These are phyloP conservation scores for Lupinus albus DNA, from an alignment of 306 rosid genomes.

Conservation along the genomic window DNA sequence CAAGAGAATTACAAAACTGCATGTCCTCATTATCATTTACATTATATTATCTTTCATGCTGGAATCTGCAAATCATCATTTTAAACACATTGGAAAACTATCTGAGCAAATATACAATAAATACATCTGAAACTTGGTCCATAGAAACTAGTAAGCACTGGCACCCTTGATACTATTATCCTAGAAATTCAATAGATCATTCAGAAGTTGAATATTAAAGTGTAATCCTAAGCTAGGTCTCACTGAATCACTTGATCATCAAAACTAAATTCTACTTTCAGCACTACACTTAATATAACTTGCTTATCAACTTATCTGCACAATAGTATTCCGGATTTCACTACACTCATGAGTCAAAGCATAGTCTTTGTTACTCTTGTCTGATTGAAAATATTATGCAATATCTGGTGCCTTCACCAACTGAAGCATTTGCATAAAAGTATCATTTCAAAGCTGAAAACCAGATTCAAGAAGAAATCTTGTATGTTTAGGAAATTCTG, in stretches of 20 bases:
- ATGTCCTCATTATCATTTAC: neutral
- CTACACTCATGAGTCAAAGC: neutral
- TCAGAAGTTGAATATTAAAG: slow-evolving; percentile 3
- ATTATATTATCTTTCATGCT: neutral
- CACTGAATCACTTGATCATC: neutral
- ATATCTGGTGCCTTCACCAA: neutral
- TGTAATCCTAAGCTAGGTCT: neutral
- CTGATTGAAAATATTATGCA: neutral
- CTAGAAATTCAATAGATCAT: neutral
- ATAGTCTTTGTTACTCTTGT: too few species aligned
- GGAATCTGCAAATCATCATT: neutral
- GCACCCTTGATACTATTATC: neutral
- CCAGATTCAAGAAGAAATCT: slow-evolving; percentile 11
- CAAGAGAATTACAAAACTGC: neutral
- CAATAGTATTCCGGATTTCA: neutral
- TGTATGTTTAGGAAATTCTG: neutral
- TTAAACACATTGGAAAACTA: neutral
- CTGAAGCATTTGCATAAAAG: neutral
- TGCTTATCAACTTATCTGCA: neutral
- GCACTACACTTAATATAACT: neutral
- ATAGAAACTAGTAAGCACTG: neutral
- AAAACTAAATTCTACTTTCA: slow-evolving; percentile 9
- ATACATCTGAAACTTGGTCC: neutral
- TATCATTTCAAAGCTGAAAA: slow-evolving; percentile 8
- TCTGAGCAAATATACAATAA: neutral